A percentile compares a stretch with the other conserved stretches of the same genome.
These are phyloP conservation scores for Candida tibetensis DNA, from an alignment of 805 yeast species.

Conservation along the genomic window DNA sequence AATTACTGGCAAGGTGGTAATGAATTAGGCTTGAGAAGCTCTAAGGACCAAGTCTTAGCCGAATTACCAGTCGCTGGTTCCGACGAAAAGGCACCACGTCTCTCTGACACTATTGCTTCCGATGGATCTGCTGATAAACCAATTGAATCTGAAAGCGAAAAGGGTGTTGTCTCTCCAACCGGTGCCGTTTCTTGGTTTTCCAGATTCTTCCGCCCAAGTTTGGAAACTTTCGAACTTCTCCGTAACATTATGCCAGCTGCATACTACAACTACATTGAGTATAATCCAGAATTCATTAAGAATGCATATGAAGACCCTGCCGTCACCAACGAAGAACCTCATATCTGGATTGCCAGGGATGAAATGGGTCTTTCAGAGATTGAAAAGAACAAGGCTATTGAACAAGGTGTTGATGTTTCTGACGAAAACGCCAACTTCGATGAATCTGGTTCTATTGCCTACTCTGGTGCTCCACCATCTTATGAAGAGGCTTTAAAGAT, in stretches of 20 bases:
- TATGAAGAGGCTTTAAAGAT: conserved; percentile 50
- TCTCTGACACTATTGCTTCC: background rate
- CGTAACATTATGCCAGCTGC: conserved; percentile 44
- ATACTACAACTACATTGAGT: conserved; percentile 40
- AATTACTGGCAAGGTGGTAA: conserved; percentile 46
- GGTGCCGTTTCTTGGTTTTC: conserved; percentile 28
- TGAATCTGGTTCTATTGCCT: conserved; percentile 54
- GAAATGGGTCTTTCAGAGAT: conserved; percentile 61
- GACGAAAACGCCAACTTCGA: conserved; percentile 57
- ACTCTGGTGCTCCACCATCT: conserved; percentile 68
- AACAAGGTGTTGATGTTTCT: conserved; percentile 50
- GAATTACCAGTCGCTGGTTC: background rate
- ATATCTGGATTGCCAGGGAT: conserved; percentile 71
- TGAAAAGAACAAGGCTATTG: conserved; percentile 56
- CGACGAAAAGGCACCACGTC: conserved; percentile 6
- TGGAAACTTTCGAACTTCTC: conserved; percentile 45
- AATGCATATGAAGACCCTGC: conserved; percentile 56
- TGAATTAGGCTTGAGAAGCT: conserved; percentile 32
- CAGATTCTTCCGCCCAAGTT: conserved; percentile 47
- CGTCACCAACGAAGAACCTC: conserved; percentile 54
- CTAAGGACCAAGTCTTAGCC: conserved; percentile 18
- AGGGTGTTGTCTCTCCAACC: conserved; percentile 15
- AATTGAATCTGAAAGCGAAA: conserved; percentile 2
- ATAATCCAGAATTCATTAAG: conserved; percentile 38
- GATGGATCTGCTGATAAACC: conserved; percentile 1